phyloP scores from a whole-genome alignment of 192 early-diverging fungal genomes.

The Coemansia sp. region DNA sequence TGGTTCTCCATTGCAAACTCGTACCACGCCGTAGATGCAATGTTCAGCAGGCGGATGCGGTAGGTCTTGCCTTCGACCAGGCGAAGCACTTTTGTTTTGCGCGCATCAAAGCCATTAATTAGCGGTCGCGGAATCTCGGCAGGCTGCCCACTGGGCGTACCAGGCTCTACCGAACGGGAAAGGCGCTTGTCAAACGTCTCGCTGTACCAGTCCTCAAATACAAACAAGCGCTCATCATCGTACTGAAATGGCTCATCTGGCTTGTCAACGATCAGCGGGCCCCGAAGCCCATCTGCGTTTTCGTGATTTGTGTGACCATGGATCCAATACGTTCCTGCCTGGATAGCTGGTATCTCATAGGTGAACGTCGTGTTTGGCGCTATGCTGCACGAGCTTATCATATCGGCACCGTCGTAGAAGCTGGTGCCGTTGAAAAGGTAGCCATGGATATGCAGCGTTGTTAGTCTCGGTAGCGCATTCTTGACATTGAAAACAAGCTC shows the following conservation, averaged over 20 bases:
- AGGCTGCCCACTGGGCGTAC: too few relatives aligned
- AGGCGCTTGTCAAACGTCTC: conserved; percentile 48
- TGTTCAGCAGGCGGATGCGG: conserved; percentile 73
- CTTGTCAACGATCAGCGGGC: conserved; percentile 60
- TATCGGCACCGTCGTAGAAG: conserved; percentile 52
- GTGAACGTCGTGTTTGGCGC: conserved; percentile 56
- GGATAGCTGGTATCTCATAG: conserved; percentile 58
- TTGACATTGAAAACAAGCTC: conserved; percentile 20
- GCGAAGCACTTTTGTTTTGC: conserved; percentile 35
- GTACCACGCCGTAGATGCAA: conserved; percentile 63
- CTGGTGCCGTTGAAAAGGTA: not conserved
- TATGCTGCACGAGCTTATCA: conserved; percentile 64
- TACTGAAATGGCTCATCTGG: conserved; percentile 44
- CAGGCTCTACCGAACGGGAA: conserved; percentile 48
- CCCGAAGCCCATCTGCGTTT: conserved; percentile 71
- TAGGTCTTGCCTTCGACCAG: conserved; percentile 72
- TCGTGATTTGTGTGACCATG: conserved; percentile 61
- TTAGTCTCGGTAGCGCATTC: conserved; percentile 52
- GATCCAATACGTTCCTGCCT: conserved; percentile 75
- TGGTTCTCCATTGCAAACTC: conserved; percentile 68
- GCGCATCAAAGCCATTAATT: conserved; percentile 16
- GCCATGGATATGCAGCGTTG: conserved; percentile 59
- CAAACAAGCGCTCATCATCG: conserved; percentile 58
- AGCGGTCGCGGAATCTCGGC: conserved; percentile 45
- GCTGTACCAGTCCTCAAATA: conserved; percentile 56